Conservation (phyloP, 305 asterid genomes). For the Coffea humblotiana region DNA sequence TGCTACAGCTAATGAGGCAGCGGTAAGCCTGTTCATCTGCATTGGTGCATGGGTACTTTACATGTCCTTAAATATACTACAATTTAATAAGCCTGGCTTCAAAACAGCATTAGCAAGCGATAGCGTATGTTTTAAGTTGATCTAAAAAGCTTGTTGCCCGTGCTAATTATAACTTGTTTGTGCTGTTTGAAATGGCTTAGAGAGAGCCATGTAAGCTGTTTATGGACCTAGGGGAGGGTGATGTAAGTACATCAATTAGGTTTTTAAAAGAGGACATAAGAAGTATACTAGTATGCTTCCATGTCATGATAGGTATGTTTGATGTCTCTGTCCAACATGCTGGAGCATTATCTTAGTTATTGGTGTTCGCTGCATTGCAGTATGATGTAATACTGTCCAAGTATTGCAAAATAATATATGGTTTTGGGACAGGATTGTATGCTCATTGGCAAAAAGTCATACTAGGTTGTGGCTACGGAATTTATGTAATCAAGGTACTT, state of each 20-base stretch:
- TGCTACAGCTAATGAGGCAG: slow-evolving; percentile 70
- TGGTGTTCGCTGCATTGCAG: not conserved
- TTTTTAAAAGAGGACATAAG: not conserved
- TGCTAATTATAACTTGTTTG: not conserved
- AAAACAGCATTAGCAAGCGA: not conserved
- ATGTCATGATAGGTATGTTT: not conserved
- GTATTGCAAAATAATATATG: not conserved
- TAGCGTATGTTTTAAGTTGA: not conserved
- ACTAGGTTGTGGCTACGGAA: not conserved
- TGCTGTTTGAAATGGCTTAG: not conserved
- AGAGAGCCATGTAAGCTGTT: not conserved
- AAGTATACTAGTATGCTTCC: not conserved
- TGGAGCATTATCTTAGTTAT: not conserved
- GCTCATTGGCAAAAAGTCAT: not conserved
- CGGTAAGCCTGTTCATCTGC: slow-evolving; percentile 42
- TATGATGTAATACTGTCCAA: not conserved
- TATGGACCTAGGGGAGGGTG: not conserved
- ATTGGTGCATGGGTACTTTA: not conserved
- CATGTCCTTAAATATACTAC: not conserved
- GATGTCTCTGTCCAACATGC: not conserved
- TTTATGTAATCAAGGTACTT: not conserved
- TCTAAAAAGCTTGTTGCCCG: not conserved
- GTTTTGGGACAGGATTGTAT: not conserved
- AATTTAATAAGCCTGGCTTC: not conserved
- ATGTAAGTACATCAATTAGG: not conserved